Percentiles rank a stretch among this genome's conserved stretches.
These are phyloP conservation scores for slime mould (Dictyostelium discoideum) DNA, from an alignment of 78 protist species.

Conservation along the genomic window DNA sequence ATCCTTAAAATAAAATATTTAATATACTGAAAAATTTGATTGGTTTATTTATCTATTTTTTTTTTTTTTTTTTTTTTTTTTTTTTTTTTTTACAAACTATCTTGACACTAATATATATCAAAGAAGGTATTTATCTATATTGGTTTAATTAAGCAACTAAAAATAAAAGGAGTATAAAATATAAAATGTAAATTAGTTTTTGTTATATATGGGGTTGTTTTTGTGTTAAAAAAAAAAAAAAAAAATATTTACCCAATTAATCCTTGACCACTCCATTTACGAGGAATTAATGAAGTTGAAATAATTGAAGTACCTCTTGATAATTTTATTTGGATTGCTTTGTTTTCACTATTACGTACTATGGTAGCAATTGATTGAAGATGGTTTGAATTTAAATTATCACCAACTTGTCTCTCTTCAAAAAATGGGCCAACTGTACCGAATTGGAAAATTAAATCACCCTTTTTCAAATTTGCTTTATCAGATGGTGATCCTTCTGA, in stretches of 20 bases:
- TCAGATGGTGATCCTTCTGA: constrained; percentile 67
- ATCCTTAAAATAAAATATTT: too few relatives aligned
- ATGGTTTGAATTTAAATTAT: background rate
- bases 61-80: too few relatives aligned
- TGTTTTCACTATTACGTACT: constrained; percentile 55
- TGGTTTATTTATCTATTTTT: too few relatives aligned
- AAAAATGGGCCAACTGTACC: constrained; percentile 62
- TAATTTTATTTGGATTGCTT: background rate
- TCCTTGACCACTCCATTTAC: constrained; percentile 76
- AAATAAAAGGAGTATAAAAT: background rate
- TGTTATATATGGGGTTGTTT: background rate
- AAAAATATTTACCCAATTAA: constrained; percentile 37
- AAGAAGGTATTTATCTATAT: background rate
- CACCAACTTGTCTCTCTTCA: background rate
- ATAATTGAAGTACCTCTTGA: background rate
- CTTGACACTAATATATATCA: background rate
- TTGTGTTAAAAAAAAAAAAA: background rate
- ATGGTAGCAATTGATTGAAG: constrained; percentile 45
- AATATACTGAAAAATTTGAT: too few relatives aligned
- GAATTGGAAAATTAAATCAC: constrained; percentile 58
- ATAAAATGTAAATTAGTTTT: background rate
- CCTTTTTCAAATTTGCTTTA: constrained; percentile 11
- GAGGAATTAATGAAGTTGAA: constrained; percentile 32
- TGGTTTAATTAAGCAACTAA: constrained; percentile 23
- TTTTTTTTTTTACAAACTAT: background rate